Base-by-base conservation (phyloP, 257 asterid genomes). In the Orobanche coerulescens region DNA sequence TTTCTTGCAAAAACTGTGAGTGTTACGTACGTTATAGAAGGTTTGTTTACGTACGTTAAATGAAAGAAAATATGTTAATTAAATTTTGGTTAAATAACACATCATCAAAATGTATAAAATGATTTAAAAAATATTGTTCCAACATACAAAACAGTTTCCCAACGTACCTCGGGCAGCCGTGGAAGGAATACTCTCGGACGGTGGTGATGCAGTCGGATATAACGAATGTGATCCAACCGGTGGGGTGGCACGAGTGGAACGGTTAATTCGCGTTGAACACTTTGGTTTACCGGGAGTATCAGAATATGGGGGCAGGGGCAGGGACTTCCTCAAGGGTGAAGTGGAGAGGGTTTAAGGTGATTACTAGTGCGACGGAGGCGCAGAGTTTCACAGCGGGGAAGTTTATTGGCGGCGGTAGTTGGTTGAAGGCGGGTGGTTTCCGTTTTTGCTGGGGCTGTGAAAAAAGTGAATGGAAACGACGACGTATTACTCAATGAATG, bases 231-330 rank as follows among this genome's bases (percentile, higher is more conserved):
- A 71, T 85, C 1, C 51, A 76, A 20, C 73, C 94, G 3, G 75
- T 62, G 1, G 94, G 94, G 0, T 85, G 90, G 87, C 73, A 67
- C 46, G 87, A 80, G 66, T 85, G 94, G 94, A 44, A 49, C n/a
- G 94, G 86, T 0, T 65, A 60, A 31, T 82, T 82, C 23, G 94
- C 90, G n/a, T 69, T 82, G 1, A 23, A 47, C 50, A 82, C 94
- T 0, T 50, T 85, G 60, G 73, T 67, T 18, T 85, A 85, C 7
- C 81, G 74, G 0, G 94, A 85, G 79, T 58, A 85, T 19, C 77
- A 74, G 25, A 85, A 85, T 3, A 80, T 69, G 0, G 94, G 94
- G 4, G 71, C 82, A 0, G 94, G 94, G 1, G 88, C 94, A 0
- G 51, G 61, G 2, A 85, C 94, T 0, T 64, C 82, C 2, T 25